Evolutionary conservation across 768 basidiomycete species (phyloP).

Genomic region (Pilatotrama ljubarskyi): DNA sequence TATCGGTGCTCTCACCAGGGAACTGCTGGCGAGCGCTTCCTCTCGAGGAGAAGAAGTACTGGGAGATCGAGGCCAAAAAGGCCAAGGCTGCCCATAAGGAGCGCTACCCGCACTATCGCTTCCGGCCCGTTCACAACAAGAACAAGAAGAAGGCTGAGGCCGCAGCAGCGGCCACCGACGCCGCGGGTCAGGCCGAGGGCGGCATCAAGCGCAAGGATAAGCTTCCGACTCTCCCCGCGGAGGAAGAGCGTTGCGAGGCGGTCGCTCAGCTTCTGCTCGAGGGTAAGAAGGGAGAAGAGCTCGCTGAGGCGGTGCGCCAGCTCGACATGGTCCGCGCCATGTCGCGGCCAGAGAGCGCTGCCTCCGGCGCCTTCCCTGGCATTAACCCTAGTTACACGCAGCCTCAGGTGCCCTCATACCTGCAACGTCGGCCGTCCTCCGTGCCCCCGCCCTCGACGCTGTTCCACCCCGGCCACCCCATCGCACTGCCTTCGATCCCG

Average conservation of each 20-base stretch:
- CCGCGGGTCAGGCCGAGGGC: background rate
- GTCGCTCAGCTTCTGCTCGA: constrained; percentile 64
- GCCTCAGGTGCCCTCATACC: constrained; percentile 27
- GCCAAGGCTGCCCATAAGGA: constrained; percentile 73
- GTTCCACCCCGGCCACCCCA: constrained; percentile 32
- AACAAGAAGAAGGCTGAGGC: constrained; percentile 41
- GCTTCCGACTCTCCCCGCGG: constrained; percentile 25
- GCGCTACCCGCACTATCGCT: constrained; percentile 64
- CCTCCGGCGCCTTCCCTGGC: constrained; percentile 26
- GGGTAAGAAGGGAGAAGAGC: constrained; percentile 70
- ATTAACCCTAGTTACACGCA: constrained; percentile 6
- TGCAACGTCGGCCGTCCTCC: constrained; percentile 58
- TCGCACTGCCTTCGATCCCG: constrained; percentile 45
- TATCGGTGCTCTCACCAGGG: constrained; percentile 26
- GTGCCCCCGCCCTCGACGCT: constrained; percentile 55
- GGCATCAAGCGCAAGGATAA: constrained; percentile 36
- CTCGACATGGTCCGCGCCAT: constrained; percentile 41
- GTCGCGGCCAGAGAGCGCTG: constrained; percentile 18
- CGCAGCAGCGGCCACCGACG: background rate
- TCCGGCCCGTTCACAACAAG: constrained; percentile 47
- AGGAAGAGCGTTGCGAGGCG: constrained; percentile 44
- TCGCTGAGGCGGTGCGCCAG: constrained; percentile 58
- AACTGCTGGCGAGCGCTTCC: constrained; percentile 70
- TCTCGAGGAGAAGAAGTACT: constrained; percentile 66
- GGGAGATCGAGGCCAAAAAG: constrained; percentile 72